Evolutionary conservation across 805 yeast genomes (phyloP).

Genomic region (Monosporozyma servazzii): DNA sequence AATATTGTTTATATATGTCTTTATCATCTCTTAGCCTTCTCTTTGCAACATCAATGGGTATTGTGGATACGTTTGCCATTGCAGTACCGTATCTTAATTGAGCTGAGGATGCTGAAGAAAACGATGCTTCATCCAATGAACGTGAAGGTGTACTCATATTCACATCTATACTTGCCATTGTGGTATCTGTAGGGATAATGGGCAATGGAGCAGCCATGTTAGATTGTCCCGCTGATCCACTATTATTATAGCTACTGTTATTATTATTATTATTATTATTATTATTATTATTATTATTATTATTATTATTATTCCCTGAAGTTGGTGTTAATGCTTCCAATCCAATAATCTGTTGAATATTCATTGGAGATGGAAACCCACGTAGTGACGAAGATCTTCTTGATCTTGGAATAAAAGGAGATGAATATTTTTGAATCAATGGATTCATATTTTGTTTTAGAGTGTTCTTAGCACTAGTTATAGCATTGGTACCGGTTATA

Average conservation of each 20-base stretch:
- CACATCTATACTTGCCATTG: background rate
- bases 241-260: background rate
- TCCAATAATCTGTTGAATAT: background rate
- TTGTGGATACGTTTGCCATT: background rate
- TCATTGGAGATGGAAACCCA: background rate
- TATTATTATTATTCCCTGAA: background rate
- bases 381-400: background rate
- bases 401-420: constrained; percentile 1
- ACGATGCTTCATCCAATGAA: background rate
- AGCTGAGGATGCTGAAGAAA: background rate
- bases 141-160: background rate
- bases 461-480: background rate
- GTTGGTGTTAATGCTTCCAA: background rate
- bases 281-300: background rate
- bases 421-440: background rate
- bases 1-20: background rate
- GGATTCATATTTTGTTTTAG: background rate
- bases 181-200: background rate
- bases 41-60: background rate
- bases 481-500: background rate
- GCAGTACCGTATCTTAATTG: background rate
- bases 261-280: background rate
- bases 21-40: background rate
- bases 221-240: background rate
- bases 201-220: background rate